A percentile compares a stretch with the other conserved stretches of the same genome.
phyloP scores from a whole-genome alignment of 2,329 filamentous ascomycete genomes.

The Penicillium fuscoglaucum region DNA sequence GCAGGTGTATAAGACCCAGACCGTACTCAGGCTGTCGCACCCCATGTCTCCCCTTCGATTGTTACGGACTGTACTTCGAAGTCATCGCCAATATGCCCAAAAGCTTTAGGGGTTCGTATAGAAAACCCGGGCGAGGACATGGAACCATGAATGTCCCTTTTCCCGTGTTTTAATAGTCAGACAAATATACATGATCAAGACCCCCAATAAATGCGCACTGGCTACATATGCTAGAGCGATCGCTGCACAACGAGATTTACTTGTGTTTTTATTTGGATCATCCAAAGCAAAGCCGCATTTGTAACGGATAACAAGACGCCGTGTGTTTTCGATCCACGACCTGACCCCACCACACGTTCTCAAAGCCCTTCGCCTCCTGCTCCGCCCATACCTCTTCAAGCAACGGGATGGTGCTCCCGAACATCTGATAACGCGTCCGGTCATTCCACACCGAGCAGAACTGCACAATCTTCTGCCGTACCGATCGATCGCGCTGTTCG shows the following conservation, averaged over 20 bases:
- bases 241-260: too few species aligned
- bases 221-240: too few species aligned
- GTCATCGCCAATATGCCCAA: too few species aligned
- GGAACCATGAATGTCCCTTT: too few species aligned
- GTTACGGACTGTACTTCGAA: background rate
- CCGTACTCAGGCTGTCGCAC: background rate
- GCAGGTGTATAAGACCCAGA: background rate
- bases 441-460: background rate
- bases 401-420: background rate
- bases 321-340: background rate
- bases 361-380: background rate
- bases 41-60: background rate
- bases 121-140: too few species aligned
- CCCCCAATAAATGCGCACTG: too few species aligned
- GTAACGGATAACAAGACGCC: background rate
- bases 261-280: background rate
- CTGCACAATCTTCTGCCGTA: background rate
- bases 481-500: background rate
- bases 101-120: too few species aligned
- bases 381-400: background rate
- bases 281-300: background rate
- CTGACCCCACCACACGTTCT: background rate
- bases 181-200: too few species aligned
- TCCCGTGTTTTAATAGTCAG: too few species aligned
- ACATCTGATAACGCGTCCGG: background rate